phyloP scores from a whole-genome alignment of 1,284 basidiomycete genomes.

The Ganoderma leucocontextum region DNA sequence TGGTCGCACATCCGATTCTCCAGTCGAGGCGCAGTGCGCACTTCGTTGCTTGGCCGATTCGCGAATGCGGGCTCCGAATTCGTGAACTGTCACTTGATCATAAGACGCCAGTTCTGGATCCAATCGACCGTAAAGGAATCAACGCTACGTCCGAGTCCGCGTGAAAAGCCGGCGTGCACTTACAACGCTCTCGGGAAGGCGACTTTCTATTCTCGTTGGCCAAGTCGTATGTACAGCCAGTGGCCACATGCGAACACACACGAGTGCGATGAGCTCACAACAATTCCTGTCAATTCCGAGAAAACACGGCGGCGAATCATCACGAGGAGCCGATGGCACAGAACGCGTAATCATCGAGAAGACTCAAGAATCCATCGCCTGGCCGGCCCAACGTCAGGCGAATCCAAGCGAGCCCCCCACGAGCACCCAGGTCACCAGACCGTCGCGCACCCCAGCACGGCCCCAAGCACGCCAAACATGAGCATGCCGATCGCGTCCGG shows the following conservation, averaged over 20 bases:
- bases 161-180: not conserved
- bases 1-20: not conserved
- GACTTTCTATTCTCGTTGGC: not conserved
- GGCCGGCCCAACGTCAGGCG: not conserved
- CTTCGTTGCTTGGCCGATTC: not conserved
- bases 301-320: too few species aligned
- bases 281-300: not conserved
- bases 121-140: not conserved
- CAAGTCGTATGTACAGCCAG: not conserved
- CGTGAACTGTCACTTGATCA: too few species aligned
- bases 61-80: not conserved
- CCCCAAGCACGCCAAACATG: not conserved
- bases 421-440: not conserved
- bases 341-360: not conserved
- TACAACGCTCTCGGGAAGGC: not conserved
- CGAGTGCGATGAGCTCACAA: not conserved
- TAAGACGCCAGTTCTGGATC: too few species aligned
- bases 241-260: not conserved
- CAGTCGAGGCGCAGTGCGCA: not conserved
- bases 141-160: not conserved
- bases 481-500: not conserved
- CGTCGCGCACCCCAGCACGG: not conserved
- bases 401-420: not conserved
- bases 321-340: too few species aligned
- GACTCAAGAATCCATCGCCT: not conserved